phyloP scores from a whole-genome alignment of 2,329 filamentous ascomycete species.

The Fusarium coicis region DNA sequence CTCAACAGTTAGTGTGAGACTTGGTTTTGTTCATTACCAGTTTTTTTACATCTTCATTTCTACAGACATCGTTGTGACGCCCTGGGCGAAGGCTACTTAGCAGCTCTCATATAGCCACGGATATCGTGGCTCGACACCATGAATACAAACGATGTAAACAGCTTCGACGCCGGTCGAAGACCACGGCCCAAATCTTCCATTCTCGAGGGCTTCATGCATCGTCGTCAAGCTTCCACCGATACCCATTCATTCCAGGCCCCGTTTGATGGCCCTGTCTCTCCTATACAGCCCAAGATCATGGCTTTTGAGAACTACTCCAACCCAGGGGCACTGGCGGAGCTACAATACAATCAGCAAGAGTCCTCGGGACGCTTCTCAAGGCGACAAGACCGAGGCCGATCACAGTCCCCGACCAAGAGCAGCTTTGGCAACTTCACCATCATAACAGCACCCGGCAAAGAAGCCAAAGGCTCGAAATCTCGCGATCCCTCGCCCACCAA shows the following conservation, averaged over 20 bases:
- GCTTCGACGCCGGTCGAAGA: conserved; percentile 45
- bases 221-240: conserved; percentile 59
- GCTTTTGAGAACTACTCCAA: conserved; percentile 51
- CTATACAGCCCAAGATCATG: conserved; percentile 44
- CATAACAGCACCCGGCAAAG: conserved; percentile 54
- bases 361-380: conserved; percentile 53
- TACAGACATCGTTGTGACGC: conserved; percentile 2
- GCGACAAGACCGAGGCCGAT: conserved; percentile 51
- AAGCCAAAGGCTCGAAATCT: conserved; percentile 54
- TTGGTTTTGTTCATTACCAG: conserved; percentile 20
- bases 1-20: conserved; percentile 18
- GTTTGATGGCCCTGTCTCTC: conserved; percentile 38
- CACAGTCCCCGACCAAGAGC: conserved; percentile 59
- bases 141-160: conserved; percentile 20
- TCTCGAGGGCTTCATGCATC: conserved; percentile 61
- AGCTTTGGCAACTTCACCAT: conserved; percentile 54
- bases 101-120: conserved; percentile 19
- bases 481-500: conserved; percentile 66
- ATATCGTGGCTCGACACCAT: conserved; percentile 12
- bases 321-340: conserved; percentile 63
- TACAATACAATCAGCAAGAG: conserved; percentile 66
- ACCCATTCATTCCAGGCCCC: conserved; percentile 47
- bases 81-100: conserved; percentile 1
- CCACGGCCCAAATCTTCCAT: conserved; percentile 62
- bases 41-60: conserved; percentile 21